Percentiles rank a stretch among this genome's conserved stretches.
Conservation (phyloP, 768 basidiomycete genomes). For the Boletus reticulatus region DNA sequence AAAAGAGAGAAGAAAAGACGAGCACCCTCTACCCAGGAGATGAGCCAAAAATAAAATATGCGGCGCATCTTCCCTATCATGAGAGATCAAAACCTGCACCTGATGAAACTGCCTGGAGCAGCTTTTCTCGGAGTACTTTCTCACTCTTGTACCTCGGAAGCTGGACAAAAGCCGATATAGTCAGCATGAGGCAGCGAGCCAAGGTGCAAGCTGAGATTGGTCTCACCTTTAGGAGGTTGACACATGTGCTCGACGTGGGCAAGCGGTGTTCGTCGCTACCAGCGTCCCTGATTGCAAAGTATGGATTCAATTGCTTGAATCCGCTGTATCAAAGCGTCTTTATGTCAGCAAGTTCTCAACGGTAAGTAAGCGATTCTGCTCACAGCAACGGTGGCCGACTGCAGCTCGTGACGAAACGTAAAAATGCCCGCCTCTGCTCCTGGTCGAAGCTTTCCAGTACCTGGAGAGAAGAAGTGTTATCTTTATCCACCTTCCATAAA, state of each 20-base stretch:
- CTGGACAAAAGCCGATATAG: slow-evolving; percentile 33
- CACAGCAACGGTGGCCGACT: slow-evolving; percentile 85
- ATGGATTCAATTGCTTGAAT: slow-evolving; percentile 83
- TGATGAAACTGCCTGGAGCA: slow-evolving; percentile 83
- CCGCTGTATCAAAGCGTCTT: slow-evolving; percentile 43
- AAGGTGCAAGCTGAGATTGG: not conserved
- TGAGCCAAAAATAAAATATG: not conserved
- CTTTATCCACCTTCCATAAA: not conserved
- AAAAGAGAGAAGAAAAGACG: not conserved
- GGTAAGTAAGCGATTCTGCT: slow-evolving; percentile 23
- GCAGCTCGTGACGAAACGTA: slow-evolving; percentile 93
- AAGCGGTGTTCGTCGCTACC: slow-evolving; percentile 69
- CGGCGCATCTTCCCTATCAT: slow-evolving; percentile 28
- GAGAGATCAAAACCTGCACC: slow-evolving; percentile 94
- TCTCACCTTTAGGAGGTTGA: slow-evolving; percentile 84
- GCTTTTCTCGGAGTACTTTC: slow-evolving; percentile 63
- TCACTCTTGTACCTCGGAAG: slow-evolving; percentile 71
- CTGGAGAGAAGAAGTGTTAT: slow-evolving; percentile 29
- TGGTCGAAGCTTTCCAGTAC: slow-evolving; percentile 80
- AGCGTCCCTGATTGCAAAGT: slow-evolving; percentile 84
- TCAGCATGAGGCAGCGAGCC: not conserved
- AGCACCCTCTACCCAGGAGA: not conserved
- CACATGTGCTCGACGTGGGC: slow-evolving; percentile 82
- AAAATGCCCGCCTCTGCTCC: slow-evolving; percentile 70
- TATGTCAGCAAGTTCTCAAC: not conserved